Evolutionary conservation across 306 rosid genomes (phyloP), one percentile per base, ranked within the genome.

Genomic region (Cucurbita argyrosperma): DNA sequence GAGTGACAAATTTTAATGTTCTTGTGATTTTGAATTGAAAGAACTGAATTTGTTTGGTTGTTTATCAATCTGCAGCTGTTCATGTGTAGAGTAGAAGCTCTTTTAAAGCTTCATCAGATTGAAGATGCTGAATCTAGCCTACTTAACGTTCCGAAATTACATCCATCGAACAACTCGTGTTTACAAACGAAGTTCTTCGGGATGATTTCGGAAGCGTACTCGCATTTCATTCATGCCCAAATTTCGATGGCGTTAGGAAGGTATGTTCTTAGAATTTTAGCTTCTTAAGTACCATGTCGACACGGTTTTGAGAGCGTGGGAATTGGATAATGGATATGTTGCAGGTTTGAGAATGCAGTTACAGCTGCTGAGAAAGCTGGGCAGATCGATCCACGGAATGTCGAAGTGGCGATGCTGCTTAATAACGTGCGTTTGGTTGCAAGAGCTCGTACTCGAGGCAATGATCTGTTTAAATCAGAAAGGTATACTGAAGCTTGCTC

Each of bases 271-370:
- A n/a, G 52, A 74, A 59, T 61, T 50, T 80, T 68, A 43, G 72
- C 79, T 84, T 82, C 49, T 9, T 69, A 77, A 47, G 71, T 70
- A 57, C 15, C 37, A 63, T 52, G 81, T 80, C n/a, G 21, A 62
- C 50, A 50, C 59, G 80, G 74, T 82, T 79, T 71, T 80, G 75
- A 80, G 82, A 72, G 87, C 78, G 84, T 85, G 87, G 83, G 85
- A 65, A 83, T 66, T 81, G 69, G 81, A 83, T 83, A 83, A 81
- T 88, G 85, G 84, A 82, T 94, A 81, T 84, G 46, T 85, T 90
- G 96, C 96, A 94, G 98, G 98, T 89, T 94, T 82, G 97, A 90
- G 86, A 84, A 83, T 88, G 98, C 98, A 62, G 92, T 94, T 81
- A 83, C 87, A 42, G 83, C 88, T 70, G 90, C 90, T 43, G 98